A percentile compares a stretch with the other conserved stretches of the same genome.
Conservation (phyloP, 192 early-diverging fungal genomes). For the Coemansia sp. region DNA sequence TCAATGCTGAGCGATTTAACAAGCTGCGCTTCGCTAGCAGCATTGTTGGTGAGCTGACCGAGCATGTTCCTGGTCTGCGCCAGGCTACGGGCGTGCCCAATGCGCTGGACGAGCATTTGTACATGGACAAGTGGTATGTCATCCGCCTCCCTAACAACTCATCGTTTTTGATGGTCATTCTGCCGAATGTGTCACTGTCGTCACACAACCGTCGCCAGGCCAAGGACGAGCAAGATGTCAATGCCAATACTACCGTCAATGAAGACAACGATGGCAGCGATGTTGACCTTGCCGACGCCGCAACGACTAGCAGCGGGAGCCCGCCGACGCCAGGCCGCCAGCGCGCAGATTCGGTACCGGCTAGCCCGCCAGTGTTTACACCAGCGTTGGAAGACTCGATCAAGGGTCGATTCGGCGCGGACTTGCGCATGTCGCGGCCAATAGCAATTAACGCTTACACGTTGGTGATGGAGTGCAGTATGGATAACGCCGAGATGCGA, state of each 20-base stretch:
- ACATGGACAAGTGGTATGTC: constrained; percentile 55
- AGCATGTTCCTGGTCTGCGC: constrained; percentile 24
- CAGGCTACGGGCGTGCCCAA: constrained; percentile 43
- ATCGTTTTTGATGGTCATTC: constrained; percentile 51
- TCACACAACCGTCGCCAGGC: constrained; percentile 23
- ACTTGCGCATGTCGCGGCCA: background rate
- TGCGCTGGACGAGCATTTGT: constrained; percentile 47
- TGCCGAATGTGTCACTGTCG: constrained; percentile 46
- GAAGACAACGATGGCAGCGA: background rate
- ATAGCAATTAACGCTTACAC: constrained; percentile 41
- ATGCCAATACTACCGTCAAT: background rate
- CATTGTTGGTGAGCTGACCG: constrained; percentile 42
- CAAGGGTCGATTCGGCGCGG: constrained; percentile 3
- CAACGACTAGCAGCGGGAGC: background rate
- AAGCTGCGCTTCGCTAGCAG: constrained; percentile 49
- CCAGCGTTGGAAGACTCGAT: constrained; percentile 44
- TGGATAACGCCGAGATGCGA: constrained; percentile 52
- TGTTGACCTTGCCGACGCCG: background rate
- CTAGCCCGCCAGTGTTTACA: constrained; percentile 34
- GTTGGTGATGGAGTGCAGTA: constrained; percentile 53
- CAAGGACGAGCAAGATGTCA: too few relatives aligned
- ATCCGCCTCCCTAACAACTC: constrained; percentile 48
- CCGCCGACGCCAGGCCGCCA: background rate
- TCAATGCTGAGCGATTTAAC: constrained; percentile 49
- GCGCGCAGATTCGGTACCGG: constrained; percentile 27